Evolutionary conservation across 140 eudicot genomes (phyloP).

Genomic region (Bidens hawaiensis): DNA sequence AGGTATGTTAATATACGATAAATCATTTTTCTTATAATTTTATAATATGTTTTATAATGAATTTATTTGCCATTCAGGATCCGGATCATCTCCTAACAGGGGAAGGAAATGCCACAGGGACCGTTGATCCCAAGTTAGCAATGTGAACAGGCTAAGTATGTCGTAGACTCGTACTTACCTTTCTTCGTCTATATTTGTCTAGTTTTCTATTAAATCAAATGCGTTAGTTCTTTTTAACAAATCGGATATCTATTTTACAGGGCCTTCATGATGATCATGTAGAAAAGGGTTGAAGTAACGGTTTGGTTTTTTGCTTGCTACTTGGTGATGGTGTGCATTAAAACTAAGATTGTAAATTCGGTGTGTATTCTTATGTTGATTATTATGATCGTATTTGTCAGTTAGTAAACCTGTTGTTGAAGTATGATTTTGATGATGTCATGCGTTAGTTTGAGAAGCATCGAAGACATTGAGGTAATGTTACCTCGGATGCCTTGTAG

Average conservation of each 20-base stretch:
- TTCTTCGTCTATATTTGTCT: background rate
- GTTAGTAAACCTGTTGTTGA: conserved; percentile 3
- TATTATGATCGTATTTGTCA: background rate
- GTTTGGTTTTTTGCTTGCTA: conserved; percentile 14
- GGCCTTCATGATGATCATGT: conserved; percentile 18
- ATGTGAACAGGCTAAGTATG: conserved; percentile 43
- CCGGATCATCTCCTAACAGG: conserved; percentile 79
- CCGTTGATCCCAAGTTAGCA: conserved; percentile 71
- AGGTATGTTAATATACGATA: conserved; percentile 60
- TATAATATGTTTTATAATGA: background rate
- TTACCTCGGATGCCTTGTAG: background rate
- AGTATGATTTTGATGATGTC: conserved; percentile 4
- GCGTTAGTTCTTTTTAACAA: background rate
- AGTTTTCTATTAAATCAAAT: background rate
- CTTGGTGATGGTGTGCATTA: conserved; percentile 14
- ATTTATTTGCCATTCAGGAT: conserved; percentile 44
- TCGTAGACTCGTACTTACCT: background rate
- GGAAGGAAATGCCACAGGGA: conserved; percentile 82
- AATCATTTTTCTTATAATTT: background rate
- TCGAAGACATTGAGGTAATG: background rate
- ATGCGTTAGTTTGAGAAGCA: conserved; percentile 13
- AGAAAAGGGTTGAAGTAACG: conserved; percentile 14
- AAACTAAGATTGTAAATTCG: conserved; percentile 26
- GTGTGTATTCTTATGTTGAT: conserved; percentile 5
- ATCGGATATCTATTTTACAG: background rate